Evolutionary conservation across 345 rosid species (phyloP).

Genomic region (Leavenworthia alabamica): DNA sequence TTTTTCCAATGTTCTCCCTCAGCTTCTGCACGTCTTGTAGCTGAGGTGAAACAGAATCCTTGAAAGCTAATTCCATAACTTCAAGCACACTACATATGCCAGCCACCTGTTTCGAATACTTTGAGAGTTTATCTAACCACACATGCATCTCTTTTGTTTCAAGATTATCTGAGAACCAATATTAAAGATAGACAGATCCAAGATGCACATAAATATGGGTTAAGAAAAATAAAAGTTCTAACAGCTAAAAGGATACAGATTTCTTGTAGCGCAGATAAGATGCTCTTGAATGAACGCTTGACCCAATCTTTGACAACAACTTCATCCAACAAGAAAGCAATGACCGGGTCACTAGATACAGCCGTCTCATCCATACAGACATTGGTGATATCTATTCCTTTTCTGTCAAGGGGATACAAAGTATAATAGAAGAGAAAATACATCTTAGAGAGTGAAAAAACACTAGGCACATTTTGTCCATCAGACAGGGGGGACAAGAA

Average conservation of each 20-base stretch:
- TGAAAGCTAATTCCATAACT: conserved; percentile 75
- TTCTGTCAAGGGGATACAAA: conserved; percentile 42
- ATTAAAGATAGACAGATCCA: conserved; percentile 39
- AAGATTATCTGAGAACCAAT: conserved; percentile 50
- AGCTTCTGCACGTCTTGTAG: conserved; percentile 74
- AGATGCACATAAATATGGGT: conserved; percentile 1
- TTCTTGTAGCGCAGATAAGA: conserved; percentile 47
- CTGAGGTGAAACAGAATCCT: conserved; percentile 64
- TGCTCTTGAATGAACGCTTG: conserved; percentile 62
- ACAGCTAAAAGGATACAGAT: conserved; percentile 71
- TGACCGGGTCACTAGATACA: conserved; percentile 89
- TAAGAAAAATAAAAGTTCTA: conserved; percentile 13
- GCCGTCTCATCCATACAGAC: conserved; percentile 98
- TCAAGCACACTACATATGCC: conserved; percentile 72
- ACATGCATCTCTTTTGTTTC: conserved; percentile 52
- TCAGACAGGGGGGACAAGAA: conserved; percentile 6
- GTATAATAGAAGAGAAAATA: conserved; percentile 4
- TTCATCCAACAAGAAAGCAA: conserved; percentile 97
- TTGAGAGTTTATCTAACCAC: conserved; percentile 48
- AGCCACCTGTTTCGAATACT: conserved; percentile 49
- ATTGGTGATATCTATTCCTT: conserved; percentile 73
- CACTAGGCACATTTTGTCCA: background rate
- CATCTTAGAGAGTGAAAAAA: background rate
- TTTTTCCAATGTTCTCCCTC: conserved; percentile 64
- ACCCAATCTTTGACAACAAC: conserved; percentile 99